Conservation (phyloP, 2,329 filamentous ascomycete genomes). For the Ceratocystis ficicola region DNA sequence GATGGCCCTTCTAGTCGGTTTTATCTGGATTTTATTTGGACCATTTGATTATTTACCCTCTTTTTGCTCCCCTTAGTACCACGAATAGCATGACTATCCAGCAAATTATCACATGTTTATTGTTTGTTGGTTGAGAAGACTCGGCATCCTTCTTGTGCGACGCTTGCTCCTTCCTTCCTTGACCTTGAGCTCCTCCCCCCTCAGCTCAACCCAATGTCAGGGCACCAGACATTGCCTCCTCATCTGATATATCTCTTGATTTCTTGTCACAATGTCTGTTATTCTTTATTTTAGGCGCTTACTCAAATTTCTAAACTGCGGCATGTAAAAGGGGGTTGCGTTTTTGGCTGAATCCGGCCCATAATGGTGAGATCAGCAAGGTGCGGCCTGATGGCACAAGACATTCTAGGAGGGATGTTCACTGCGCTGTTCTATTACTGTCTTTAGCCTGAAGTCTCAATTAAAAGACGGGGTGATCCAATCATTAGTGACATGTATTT, state of each 20-base stretch:
- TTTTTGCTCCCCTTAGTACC: background rate
- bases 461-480: background rate
- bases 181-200: background rate
- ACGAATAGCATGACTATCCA: background rate
- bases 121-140: background rate
- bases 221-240: background rate
- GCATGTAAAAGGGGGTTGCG: background rate
- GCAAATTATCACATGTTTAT: background rate
- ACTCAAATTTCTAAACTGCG: background rate
- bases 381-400: background rate
- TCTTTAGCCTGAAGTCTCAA: background rate
- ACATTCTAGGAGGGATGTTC: background rate
- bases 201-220: background rate
- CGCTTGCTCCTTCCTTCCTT: background rate
- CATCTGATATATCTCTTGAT: background rate
- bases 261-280: background rate
- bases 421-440: background rate
- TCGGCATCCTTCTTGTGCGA: conserved; percentile 6
- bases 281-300: no score
- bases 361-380: background rate
- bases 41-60: background rate
- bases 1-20: no score
- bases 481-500: background rate
- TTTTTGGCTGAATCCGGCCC: background rate
- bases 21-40: background rate